Percentiles rank a stretch among this genome's conserved stretches.
phyloP scores from a whole-genome alignment of 1,284 basidiomycete genomes.

The Kwoniella shivajii region DNA sequence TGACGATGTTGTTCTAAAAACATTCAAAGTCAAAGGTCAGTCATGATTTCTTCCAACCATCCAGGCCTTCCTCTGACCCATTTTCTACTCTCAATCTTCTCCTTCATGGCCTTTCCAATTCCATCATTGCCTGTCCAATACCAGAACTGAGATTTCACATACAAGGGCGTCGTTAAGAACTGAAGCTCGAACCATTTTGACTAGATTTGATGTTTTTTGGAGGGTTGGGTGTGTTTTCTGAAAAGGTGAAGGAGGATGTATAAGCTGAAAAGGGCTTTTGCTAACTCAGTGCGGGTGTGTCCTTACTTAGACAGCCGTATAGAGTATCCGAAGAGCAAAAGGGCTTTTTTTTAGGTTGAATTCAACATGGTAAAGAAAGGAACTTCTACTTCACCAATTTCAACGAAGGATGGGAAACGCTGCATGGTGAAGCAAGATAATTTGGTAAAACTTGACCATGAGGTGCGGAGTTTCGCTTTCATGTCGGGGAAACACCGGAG shows the following conservation, averaged over 20 bases:
- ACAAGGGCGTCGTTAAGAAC: constrained; percentile 76
- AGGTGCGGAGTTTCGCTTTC: constrained; percentile 11
- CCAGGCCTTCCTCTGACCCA: not conserved
- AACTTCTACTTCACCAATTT: not conserved
- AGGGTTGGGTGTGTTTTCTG: constrained; percentile 21
- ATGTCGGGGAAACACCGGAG: not conserved
- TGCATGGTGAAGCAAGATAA: not conserved
- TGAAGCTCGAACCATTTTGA: constrained; percentile 55
- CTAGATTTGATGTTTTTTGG: constrained; percentile 19
- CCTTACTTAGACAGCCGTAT: constrained; percentile 47
- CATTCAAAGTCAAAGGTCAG: not conserved
- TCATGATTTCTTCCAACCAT: not conserved
- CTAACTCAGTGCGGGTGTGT: constrained; percentile 53
- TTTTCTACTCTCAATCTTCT: not conserved
- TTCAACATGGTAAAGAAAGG: not conserved
- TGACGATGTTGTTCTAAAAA: constrained; percentile 88
- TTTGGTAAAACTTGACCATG: constrained; percentile 6
- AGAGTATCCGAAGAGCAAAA: constrained; percentile 31
- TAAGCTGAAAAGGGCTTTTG: constrained; percentile 51
- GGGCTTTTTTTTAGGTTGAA: constrained; percentile 13
- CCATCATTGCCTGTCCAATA: not conserved
- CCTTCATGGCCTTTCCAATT: not conserved
- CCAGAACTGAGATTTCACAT: constrained; percentile 21
- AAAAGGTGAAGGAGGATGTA: constrained; percentile 34
- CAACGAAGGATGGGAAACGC: not conserved